phyloP scores from a whole-genome alignment of 2,329 filamentous ascomycete species.

The Tolypocladium album region DNA sequence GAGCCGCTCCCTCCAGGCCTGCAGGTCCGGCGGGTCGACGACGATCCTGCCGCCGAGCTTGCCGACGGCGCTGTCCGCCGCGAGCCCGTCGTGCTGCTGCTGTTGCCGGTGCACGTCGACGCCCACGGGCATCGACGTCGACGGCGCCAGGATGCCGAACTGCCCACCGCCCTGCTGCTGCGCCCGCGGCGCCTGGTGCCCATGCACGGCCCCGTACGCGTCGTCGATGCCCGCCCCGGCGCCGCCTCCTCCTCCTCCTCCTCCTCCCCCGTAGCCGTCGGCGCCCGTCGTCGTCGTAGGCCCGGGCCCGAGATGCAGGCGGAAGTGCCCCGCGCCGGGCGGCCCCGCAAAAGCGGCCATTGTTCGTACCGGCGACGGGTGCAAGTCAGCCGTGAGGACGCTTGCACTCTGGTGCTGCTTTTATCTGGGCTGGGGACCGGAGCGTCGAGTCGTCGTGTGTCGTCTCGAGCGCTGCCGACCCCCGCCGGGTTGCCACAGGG shows the following conservation, averaged over 20 bases:
- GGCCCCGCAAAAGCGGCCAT: constrained; percentile 1
- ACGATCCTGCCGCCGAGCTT: constrained; percentile 47
- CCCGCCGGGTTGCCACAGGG: neutral
- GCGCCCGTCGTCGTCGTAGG: neutral
- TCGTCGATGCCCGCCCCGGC: neutral
- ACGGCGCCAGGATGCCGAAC: constrained; percentile 34
- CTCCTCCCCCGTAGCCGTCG: neutral
- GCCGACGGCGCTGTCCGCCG: constrained; percentile 28
- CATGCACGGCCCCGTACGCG: neutral
- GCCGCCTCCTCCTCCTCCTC: too few relatives aligned
- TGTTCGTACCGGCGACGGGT: neutral
- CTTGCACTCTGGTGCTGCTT: constrained; percentile 3
- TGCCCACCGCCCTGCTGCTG: constrained; percentile 17
- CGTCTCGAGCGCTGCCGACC: neutral
- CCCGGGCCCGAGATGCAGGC: constrained; percentile 2
- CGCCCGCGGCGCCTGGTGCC: neutral
- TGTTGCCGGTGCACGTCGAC: neutral
- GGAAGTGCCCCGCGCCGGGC: constrained; percentile 5
- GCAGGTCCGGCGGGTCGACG: constrained; percentile 55
- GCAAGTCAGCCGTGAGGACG: too few relatives aligned
- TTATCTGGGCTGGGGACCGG: neutral
- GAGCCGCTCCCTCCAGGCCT: constrained; percentile 58
- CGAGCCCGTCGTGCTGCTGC: neutral
- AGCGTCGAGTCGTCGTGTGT: neutral
- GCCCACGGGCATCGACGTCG: constrained; percentile 10